Base-by-base conservation (phyloP, 2,329 filamentous ascomycete genomes). In the Diplodia scrobiculata region DNA sequence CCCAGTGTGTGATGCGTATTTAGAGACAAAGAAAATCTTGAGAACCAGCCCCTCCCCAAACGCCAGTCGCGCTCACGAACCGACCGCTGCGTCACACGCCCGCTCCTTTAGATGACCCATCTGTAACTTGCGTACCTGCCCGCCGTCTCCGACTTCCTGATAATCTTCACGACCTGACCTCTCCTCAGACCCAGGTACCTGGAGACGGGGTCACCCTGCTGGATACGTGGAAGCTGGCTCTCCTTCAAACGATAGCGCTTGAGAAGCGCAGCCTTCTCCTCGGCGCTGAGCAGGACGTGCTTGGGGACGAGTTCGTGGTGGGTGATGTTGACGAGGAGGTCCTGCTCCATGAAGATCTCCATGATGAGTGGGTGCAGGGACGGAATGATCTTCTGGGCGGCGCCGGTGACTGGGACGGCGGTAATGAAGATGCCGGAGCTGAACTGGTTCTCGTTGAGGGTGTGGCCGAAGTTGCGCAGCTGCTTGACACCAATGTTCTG, bases 91-190 rank as follows among this genome's bases (percentile, higher is more conserved):
- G 54, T 41, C 25, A 29, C 36, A 38, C 13, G 41, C 41, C 38
- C 48, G 41, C 63, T 47, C 32, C 14, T 34, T 60, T 21, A 66
- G 48, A 83, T 82, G 51, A 77, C 85, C 86, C 86, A 89, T 72
- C 94, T 84, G 80, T 99, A 99, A 86, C 92, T 97, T 58, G 95
- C 95, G 80, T 99, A 99, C 63, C 95, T 86, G 68, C 95, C 95
- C 14, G 95, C 95, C 66, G 95, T 99, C 84, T 98, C 95, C 75
- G 89, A 93, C 78, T 90, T 93, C 70, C 95, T 85, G 73, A 99
- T 97, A 73, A 99, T 99, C 86, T 99, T 99, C 74, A 99, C 95
- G 2, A 99, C 93, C 79, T 97, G 91, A 3, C 93, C 92, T 75
- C 93, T 86, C 82, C 91, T 90, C 69, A 99, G 82, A 13, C 95